These are phyloP conservation scores for Plenodomus tracheiphilus DNA, from an alignment of 2,329 filamentous ascomycete genomes.

Conservation along the genomic window DNA sequence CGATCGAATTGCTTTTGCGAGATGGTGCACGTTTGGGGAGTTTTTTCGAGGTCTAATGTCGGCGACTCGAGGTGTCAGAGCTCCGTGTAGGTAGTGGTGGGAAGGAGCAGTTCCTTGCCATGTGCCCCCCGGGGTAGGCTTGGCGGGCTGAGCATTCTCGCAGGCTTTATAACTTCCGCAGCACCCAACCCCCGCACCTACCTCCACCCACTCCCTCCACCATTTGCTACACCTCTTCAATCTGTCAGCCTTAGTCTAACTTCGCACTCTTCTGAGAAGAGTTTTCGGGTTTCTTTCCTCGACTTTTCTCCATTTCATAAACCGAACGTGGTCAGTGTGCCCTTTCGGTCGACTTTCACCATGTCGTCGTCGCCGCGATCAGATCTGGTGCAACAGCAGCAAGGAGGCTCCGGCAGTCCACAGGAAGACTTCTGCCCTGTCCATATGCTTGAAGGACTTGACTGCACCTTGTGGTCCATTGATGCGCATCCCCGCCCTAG, in stretches of 20 bases:
- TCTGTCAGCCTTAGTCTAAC: not conserved
- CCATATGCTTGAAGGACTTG: not conserved
- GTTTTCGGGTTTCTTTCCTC: not conserved
- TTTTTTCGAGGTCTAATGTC: not conserved
- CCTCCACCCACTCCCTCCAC: not conserved
- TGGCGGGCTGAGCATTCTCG: not conserved
- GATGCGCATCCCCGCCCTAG: not conserved
- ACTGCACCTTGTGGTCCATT: not conserved
- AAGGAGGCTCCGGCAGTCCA: not conserved
- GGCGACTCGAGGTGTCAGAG: not conserved
- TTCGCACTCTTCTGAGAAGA: not conserved
- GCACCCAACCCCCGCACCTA: not conserved
- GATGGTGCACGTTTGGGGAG: not conserved
- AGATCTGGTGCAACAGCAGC: not conserved
- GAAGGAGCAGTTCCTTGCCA: not conserved
- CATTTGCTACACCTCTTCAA: not conserved
- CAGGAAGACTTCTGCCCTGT: not conserved
- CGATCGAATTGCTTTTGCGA: not conserved
- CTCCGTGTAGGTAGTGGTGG: not conserved
- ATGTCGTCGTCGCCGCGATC: not conserved
- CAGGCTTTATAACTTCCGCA: not conserved
- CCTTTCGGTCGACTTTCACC: not conserved
- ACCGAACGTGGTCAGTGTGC: not conserved
- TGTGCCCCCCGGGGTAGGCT: not conserved
- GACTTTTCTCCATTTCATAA: not conserved